These are phyloP conservation scores for Dendrobium catenatum DNA, from an alignment of 106 monocot genomes.

Conservation along the genomic window DNA sequence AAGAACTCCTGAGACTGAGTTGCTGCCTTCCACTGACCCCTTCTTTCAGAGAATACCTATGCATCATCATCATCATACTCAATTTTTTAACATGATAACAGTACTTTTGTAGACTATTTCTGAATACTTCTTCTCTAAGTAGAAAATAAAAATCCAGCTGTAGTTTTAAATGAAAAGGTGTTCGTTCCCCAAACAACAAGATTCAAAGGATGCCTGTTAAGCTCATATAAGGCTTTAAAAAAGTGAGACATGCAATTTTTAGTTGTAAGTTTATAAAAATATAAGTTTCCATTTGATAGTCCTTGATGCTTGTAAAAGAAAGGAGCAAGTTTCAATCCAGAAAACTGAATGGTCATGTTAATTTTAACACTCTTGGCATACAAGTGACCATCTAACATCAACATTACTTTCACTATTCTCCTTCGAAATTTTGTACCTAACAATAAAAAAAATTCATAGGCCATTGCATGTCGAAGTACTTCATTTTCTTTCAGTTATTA, in stretches of 20 bases:
- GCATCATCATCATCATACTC: not conserved
- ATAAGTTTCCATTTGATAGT: not conserved
- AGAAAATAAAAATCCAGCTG: not conserved
- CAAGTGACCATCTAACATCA: not conserved
- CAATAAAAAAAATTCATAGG: not conserved
- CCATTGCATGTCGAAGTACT: not conserved
- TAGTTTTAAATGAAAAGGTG: not conserved
- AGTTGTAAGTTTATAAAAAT: not conserved
- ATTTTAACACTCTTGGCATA: conserved; percentile 4
- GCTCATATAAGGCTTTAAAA: not conserved
- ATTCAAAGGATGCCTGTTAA: not conserved
- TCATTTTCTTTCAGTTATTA: not conserved
- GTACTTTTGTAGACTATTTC: not conserved
- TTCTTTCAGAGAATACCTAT: conserved; percentile 92
- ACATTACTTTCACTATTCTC: not conserved
- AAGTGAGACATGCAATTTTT: not conserved
- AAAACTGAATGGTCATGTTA: not conserved
- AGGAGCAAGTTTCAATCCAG: not conserved
- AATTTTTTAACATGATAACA: not conserved
- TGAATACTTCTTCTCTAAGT: not conserved
- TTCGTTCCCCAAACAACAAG: not conserved
- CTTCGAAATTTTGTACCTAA: not conserved
- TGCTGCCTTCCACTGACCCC: conserved; percentile 96
- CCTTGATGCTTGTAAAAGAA: not conserved
- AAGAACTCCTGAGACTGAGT: conserved; percentile 88